Percentiles rank a stretch among this genome's conserved stretches.
Conservation (phyloP, 805 yeast species). For the Wickerhamiella musiphila region DNA sequence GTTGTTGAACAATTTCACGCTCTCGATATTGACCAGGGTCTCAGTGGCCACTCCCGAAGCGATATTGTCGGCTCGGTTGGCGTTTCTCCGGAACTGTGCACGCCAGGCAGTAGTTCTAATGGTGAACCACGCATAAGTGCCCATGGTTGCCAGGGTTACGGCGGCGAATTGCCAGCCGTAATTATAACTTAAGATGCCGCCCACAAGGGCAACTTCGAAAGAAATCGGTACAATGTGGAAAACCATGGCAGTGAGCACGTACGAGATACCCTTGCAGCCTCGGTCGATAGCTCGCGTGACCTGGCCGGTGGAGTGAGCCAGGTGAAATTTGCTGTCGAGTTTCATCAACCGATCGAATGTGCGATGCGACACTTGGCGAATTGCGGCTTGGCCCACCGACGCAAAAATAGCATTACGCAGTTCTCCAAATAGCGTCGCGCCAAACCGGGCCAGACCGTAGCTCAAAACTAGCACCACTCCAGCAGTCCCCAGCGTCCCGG, state of each 20-base stretch:
- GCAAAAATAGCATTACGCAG: conserved; percentile 91
- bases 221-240: conserved; percentile 88
- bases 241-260: conserved; percentile 89
- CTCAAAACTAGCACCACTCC: conserved; percentile 39
- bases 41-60: conserved; percentile 94
- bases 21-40: conserved; percentile 83
- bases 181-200: conserved; percentile 85
- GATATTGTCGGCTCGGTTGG: conserved; percentile 82
- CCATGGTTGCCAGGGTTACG: conserved; percentile 74
- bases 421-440: conserved; percentile 89
- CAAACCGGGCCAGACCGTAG: conserved; percentile 87
- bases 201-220: conserved; percentile 80
- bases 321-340: conserved; percentile 77
- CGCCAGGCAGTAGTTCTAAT: conserved; percentile 93
- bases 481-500: conserved; percentile 47
- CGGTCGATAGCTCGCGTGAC: conserved; percentile 90
- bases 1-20: conserved; percentile 87
- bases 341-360: conserved; percentile 72
- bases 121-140: conserved; percentile 75
- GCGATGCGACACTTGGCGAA: conserved; percentile 71
- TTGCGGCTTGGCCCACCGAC: conserved; percentile 85
- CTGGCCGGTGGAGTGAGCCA: conserved; percentile 89
- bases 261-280: conserved; percentile 93
- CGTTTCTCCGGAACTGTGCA: conserved; percentile 75
- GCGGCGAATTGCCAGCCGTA: conserved; percentile 82